These are phyloP conservation scores for Yamadazyma paraphyllophila DNA, from an alignment of 805 yeast species.

Conservation along the genomic window DNA sequence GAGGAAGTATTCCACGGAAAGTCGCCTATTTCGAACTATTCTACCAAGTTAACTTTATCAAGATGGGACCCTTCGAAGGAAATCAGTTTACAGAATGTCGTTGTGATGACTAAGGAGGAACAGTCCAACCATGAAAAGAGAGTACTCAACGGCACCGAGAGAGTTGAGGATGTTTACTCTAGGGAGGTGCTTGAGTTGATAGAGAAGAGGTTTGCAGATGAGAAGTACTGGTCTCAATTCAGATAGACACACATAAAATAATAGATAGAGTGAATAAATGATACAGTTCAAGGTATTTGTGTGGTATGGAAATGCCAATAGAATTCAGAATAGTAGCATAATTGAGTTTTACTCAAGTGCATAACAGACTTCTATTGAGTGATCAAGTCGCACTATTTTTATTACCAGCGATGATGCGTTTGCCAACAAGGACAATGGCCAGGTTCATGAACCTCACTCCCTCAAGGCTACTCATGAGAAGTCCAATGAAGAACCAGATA, in stretches of 20 bases:
- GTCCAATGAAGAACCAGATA: constrained; percentile 4
- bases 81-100: constrained; percentile 72
- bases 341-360: too few relatives aligned
- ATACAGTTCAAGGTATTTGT: too few relatives aligned
- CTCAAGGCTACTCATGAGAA: not conserved
- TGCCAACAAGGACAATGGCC: constrained; percentile 1
- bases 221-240: constrained; percentile 64
- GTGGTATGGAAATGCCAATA: too few relatives aligned
- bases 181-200: constrained; percentile 56
- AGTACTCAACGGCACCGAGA: constrained; percentile 68
- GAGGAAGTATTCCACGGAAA: constrained; percentile 95
- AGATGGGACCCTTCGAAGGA: constrained; percentile 78
- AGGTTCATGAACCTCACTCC: constrained; percentile 1
- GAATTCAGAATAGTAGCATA: too few relatives aligned
- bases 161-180: constrained; percentile 60
- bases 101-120: constrained; percentile 86
- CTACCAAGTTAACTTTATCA: constrained; percentile 75
- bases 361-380: too few relatives aligned
- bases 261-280: too few relatives aligned
- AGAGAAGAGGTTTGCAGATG: constrained; percentile 68
- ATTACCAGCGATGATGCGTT: constrained; percentile 2
- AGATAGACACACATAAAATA: too few relatives aligned
- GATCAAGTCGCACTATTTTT: not conserved
- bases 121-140: constrained; percentile 74
- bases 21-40: constrained; percentile 79